Evolutionary conservation across 1,284 basidiomycete species (phyloP).

Genomic region (Microstroma glucosiphilum): DNA sequence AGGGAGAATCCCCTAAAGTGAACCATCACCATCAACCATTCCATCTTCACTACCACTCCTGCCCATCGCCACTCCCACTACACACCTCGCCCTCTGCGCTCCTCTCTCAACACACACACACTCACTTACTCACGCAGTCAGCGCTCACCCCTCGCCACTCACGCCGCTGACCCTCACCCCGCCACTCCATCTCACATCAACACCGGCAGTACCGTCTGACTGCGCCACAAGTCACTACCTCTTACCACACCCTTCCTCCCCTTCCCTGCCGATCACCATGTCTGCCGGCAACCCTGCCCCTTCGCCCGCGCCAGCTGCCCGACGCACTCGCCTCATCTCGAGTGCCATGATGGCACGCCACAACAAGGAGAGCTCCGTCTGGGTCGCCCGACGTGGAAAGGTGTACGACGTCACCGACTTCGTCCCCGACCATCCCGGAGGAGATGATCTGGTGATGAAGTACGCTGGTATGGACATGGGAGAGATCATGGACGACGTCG

Average conservation of each 20-base stretch:
- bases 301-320: slow-evolving; percentile 3
- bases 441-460: slow-evolving; percentile 56
- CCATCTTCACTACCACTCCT: neutral
- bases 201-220: neutral
- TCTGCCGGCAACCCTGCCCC: neutral
- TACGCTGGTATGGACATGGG: slow-evolving; percentile 80
- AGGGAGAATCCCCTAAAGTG: neutral
- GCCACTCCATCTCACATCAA: neutral
- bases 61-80: neutral
- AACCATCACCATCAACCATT: neutral
- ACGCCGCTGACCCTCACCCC: neutral
- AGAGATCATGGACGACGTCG: slow-evolving; percentile 70
- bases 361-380: slow-evolving; percentile 63
- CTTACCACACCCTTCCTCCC: neutral
- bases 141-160: neutral
- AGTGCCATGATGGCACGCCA: slow-evolving; percentile 32
- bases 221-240: neutral
- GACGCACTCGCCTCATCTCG: slow-evolving; percentile 26
- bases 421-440: slow-evolving; percentile 54
- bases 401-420: slow-evolving; percentile 57
- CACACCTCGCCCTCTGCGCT: neutral
- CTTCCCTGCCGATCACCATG: neutral
- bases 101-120: neutral
- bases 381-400: slow-evolving; percentile 53
- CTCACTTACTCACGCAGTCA: no score